Percentiles rank a stretch among this genome's conserved stretches.
Conservation (phyloP, 768 basidiomycete species). For the Gymnopilus dilepis region DNA sequence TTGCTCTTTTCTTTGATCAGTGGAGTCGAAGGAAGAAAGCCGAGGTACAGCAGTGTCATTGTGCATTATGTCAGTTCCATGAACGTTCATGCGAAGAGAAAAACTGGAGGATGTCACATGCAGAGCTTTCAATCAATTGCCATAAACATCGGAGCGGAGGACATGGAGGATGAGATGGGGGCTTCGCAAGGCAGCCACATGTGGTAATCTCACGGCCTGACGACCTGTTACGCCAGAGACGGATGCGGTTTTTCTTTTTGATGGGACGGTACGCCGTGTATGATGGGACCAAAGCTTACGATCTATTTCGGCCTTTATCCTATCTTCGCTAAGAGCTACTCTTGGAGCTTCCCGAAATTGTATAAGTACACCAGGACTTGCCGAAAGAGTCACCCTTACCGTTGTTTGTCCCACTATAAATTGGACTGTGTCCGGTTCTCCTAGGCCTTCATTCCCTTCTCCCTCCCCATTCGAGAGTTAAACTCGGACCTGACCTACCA, state of each 20-base stretch:
- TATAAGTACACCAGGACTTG: slow-evolving; percentile 27
- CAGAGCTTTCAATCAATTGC: slow-evolving; percentile 29
- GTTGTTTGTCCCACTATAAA: slow-evolving; percentile 23
- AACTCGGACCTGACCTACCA: not conserved
- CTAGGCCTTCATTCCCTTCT: slow-evolving; percentile 2
- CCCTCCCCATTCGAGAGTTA: slow-evolving; percentile 5
- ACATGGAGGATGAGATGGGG: slow-evolving; percentile 20
- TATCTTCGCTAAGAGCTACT: slow-evolving; percentile 21
- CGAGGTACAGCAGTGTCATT: slow-evolving; percentile 7
- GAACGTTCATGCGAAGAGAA: slow-evolving; percentile 7
- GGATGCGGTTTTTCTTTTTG: slow-evolving; percentile 31
- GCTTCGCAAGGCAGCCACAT: slow-evolving; percentile 32
- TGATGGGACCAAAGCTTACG: slow-evolving; percentile 18
- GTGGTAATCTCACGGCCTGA: slow-evolving; percentile 40
- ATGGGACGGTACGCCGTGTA: slow-evolving; percentile 14
- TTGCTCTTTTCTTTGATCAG: not conserved
- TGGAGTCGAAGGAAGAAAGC: slow-evolving; percentile 2
- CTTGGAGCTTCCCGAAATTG: slow-evolving; percentile 30
- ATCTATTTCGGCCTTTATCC: slow-evolving; percentile 24
- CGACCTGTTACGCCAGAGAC: slow-evolving; percentile 25
- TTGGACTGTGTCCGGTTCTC: slow-evolving; percentile 7
- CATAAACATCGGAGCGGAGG: slow-evolving; percentile 43
- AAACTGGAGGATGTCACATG: slow-evolving; percentile 37
- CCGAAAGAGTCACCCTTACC: slow-evolving; percentile 24
- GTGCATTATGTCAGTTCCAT: slow-evolving; percentile 7